Evolutionary conservation across 129 eudicot species (phyloP).

Genomic region (Smallanthus sonchifolius): DNA sequence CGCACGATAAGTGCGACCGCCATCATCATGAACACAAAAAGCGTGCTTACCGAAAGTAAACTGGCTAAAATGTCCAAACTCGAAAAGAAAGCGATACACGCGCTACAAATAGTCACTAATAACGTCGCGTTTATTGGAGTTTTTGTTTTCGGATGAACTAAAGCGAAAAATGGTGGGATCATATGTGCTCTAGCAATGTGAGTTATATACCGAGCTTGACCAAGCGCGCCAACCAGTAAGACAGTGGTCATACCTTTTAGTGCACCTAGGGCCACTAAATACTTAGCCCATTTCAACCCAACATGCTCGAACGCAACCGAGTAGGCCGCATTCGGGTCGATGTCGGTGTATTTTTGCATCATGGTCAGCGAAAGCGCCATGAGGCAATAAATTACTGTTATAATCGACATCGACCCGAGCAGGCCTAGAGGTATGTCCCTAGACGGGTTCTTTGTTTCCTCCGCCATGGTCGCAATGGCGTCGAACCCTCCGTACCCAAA

Average conservation of each 20-base stretch:
- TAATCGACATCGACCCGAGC: constrained; percentile 65
- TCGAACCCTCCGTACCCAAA: constrained; percentile 76
- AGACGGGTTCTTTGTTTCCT: constrained; percentile 64
- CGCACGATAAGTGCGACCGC: constrained; percentile 56
- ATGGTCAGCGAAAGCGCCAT: constrained; percentile 61
- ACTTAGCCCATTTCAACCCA: constrained; percentile 68
- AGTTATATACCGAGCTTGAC: constrained; percentile 56
- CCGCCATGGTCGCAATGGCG: constrained; percentile 67
- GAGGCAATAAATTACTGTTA: constrained; percentile 54
- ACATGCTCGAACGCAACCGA: constrained; percentile 49
- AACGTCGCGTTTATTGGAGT: constrained; percentile 59
- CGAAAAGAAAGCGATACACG: constrained; percentile 49
- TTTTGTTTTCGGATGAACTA: constrained; percentile 58
- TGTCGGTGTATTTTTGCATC: constrained; percentile 55
- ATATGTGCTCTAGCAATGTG: constrained; percentile 67
- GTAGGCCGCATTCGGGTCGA: constrained; percentile 53
- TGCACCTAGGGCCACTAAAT: constrained; percentile 58
- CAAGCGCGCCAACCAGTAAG: constrained; percentile 47
- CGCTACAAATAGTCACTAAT: constrained; percentile 40
- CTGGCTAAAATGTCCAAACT: constrained; percentile 50
- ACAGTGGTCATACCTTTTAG: constrained; percentile 68
- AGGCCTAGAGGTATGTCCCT: constrained; percentile 67
- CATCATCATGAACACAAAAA: constrained; percentile 68
- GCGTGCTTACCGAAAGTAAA: constrained; percentile 51
- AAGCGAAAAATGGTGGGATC: constrained; percentile 66